Evolutionary conservation across 148 eudicot genomes (phyloP), one percentile per base, ranked within the genome.

Genomic region (Arctostaphylos glauca): DNA sequence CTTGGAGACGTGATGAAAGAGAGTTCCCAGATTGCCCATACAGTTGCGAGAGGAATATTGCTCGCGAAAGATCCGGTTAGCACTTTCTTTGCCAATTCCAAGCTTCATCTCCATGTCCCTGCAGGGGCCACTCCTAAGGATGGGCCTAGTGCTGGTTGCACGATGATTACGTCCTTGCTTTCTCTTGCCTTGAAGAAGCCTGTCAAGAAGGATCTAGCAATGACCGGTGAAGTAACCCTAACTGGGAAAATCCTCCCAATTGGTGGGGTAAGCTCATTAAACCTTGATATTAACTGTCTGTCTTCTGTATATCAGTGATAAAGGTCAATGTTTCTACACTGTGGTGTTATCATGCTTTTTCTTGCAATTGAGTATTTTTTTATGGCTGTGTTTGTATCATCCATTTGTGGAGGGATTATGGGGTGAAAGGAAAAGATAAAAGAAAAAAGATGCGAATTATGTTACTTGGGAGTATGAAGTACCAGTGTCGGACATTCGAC

Each of bases 1-100:
- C 97, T 96, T 23, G 99, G 99, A 81, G 99, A 96, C 49, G 99
- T 96, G 82, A 96, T 96, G 99, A 96, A 96, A 87, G 99, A 96
- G 91, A 96, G 99, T 88, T 93, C 99, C 59, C 98, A 96, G 85
- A 96, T 96, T 82, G 99, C 98, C 62, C 90, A 93, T 85, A 96
- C 98, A 1, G 94, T 92, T 71, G 88, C 97, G n/a, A 87, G 99
- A 52, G 94, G 89, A 79, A 89, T 94, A 83, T 84, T 96, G 83
- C 81, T 79, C 19, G 92, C 79, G 77, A 93, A 89, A 85, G 95
- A 93, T 12, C 91, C 94, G 5, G 85, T 86, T 21, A 93, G 82
- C 78, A 83, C 81, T 54, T 94, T 90, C 84, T 96, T 96, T 83
- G 90, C 93, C 78, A 83, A 91, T 86, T 73, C 94, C 56, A 94